A percentile compares a stretch with the other conserved stretches of the same genome.
phyloP scores from a whole-genome alignment of 2,329 filamentous ascomycete genomes.

The Penicillium brevicompactum region DNA sequence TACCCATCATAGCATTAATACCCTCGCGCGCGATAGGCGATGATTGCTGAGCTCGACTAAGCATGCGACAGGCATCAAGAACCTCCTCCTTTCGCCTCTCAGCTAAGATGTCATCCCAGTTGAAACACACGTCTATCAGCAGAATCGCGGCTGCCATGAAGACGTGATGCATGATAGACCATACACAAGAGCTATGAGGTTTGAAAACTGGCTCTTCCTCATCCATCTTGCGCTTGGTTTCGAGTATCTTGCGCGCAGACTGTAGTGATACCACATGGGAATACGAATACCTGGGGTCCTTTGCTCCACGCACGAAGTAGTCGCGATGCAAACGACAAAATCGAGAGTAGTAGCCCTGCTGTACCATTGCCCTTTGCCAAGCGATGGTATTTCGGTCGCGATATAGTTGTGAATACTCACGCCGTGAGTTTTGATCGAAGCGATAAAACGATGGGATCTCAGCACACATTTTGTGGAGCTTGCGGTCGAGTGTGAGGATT shows the following conservation, averaged over 20 bases:
- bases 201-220: conserved; percentile 28
- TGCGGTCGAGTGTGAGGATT: conserved; percentile 42
- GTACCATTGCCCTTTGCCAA: conserved; percentile 39
- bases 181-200: conserved; percentile 31
- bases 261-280: conserved; percentile 42
- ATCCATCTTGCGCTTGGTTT: conserved; percentile 39
- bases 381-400: conserved; percentile 31
- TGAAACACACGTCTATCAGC: conserved; percentile 45
- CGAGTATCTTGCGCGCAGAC: conserved; percentile 42
- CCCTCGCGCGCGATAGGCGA: conserved; percentile 35
- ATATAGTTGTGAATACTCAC: conserved; percentile 32
- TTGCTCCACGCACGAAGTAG: conserved; percentile 42
- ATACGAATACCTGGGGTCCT: conserved; percentile 39
- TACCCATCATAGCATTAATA: conserved; percentile 41
- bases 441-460: conserved; percentile 41
- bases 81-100: conserved; percentile 41
- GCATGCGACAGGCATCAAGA: conserved; percentile 39
- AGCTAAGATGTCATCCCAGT: conserved; percentile 40
- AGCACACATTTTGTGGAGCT: conserved; percentile 33
- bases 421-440: conserved; percentile 33
- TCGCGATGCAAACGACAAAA: conserved; percentile 43
- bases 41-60: conserved; percentile 38
- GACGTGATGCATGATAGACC: conserved; percentile 42
- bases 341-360: conserved; percentile 39
- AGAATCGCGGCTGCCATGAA: conserved; percentile 45